These are phyloP conservation scores for Melampsora occidentalis DNA, from an alignment of 1,284 basidiomycete genomes.

Conservation along the genomic window DNA sequence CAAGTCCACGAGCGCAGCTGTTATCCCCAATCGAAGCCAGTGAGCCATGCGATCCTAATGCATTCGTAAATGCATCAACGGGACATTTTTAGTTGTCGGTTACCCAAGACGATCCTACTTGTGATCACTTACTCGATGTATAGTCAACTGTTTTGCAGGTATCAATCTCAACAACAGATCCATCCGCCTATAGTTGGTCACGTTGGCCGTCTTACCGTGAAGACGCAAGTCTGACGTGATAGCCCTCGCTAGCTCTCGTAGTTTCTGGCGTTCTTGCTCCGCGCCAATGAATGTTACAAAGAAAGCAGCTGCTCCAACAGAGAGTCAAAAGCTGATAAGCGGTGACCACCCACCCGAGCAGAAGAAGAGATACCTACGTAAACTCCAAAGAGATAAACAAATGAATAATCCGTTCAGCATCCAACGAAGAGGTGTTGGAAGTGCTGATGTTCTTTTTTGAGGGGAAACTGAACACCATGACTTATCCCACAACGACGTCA, in stretches of 20 bases:
- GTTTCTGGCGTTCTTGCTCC: slow-evolving; percentile 19
- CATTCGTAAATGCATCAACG: not conserved
- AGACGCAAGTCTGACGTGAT: slow-evolving; percentile 5
- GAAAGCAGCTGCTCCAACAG: slow-evolving; percentile 1
- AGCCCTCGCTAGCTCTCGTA: not conserved
- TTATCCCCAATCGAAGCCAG: slow-evolving; percentile 16
- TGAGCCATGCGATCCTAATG: slow-evolving; percentile 28
- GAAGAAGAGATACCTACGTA: slow-evolving; percentile 1
- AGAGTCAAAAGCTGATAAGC: not conserved
- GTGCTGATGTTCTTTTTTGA: not conserved
- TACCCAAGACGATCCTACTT: not conserved
- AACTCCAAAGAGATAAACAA: slow-evolving; percentile 9
- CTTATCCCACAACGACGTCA: slow-evolving; percentile 36
- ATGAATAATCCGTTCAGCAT: slow-evolving; percentile 25
- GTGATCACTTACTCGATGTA: not conserved
- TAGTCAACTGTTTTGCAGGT: not conserved
- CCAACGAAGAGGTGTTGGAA: slow-evolving; percentile 8
- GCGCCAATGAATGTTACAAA: slow-evolving; percentile 3
- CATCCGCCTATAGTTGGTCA: not conserved
- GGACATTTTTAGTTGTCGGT: too few relatives aligned
- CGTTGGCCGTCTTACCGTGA: not conserved
- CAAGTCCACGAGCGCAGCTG: slow-evolving; percentile 25
- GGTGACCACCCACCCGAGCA: not conserved
- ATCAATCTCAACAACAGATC: not conserved
- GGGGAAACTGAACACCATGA: slow-evolving; percentile 12